Percentiles rank a stretch among this genome's conserved stretches.
Conservation (phyloP, 768 basidiomycete genomes). For the Cubamyces sp. region DNA sequence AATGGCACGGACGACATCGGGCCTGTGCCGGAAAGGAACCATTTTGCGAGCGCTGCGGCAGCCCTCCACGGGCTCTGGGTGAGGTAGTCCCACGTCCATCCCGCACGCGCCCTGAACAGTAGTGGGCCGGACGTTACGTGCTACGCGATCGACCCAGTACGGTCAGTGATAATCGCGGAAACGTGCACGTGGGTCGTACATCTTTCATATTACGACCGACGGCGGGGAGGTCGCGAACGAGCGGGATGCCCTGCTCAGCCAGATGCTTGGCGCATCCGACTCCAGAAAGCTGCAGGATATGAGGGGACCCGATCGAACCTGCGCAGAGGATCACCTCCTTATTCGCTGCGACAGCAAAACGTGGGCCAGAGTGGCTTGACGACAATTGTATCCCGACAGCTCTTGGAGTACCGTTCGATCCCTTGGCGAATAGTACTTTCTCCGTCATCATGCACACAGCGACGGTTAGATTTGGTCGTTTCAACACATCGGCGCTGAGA, state of each 20-base stretch:
- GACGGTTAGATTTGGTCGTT: constrained; percentile 32
- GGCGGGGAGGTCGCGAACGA: constrained; percentile 30
- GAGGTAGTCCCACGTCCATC: constrained; percentile 20
- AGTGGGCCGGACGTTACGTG: constrained; percentile 21
- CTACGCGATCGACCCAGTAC: constrained; percentile 6
- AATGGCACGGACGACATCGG: constrained; percentile 12
- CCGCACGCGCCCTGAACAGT: constrained; percentile 14
- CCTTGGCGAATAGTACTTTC: constrained; percentile 27
- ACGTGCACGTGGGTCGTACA: constrained; percentile 1
- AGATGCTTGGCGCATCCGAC: constrained; percentile 32
- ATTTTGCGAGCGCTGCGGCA: neutral
- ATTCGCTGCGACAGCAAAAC: constrained; percentile 17
- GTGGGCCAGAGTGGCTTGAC: neutral
- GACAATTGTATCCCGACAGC: constrained; percentile 24
- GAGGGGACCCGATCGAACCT: constrained; percentile 23
- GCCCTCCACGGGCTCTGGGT: constrained; percentile 3
- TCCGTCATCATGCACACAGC: constrained; percentile 23
- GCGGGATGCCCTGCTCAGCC: constrained; percentile 18
- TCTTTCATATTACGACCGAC: constrained; percentile 36
- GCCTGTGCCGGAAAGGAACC: constrained; percentile 15
- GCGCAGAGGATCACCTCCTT: constrained; percentile 28
- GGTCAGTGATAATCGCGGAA: neutral
- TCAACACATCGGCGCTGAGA: constrained; percentile 29
- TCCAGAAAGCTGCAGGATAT: constrained; percentile 35
- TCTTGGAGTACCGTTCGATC: neutral